phyloP scores from a whole-genome alignment of 768 basidiomycete genomes.

The Grammothele lineata region DNA sequence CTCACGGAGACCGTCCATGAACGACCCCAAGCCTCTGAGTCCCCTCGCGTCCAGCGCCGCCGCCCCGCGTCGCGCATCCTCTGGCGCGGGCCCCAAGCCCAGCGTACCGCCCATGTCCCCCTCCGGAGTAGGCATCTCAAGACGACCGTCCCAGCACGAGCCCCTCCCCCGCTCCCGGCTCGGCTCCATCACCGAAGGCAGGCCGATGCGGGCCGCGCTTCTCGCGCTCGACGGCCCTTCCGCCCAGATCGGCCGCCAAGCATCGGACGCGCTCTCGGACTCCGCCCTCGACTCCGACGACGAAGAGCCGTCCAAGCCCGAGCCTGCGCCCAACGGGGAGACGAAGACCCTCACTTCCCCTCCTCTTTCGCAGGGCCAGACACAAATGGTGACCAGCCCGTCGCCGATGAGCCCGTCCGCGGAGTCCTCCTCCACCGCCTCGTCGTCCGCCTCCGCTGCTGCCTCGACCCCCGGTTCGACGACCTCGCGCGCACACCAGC shows the following conservation, averaged over 20 bases:
- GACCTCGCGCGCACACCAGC: slow-evolving; percentile 9
- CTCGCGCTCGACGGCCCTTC: slow-evolving; percentile 19
- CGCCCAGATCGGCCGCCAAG: slow-evolving; percentile 26
- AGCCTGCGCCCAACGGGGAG: neutral
- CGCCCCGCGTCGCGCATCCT: slow-evolving; percentile 6
- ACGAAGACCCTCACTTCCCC: too few species aligned
- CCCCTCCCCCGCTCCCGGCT: slow-evolving; percentile 7
- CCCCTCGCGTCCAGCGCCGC: slow-evolving; percentile 7
- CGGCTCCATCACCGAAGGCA: slow-evolving; percentile 11
- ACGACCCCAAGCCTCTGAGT: slow-evolving; percentile 15
- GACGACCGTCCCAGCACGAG: slow-evolving; percentile 19
- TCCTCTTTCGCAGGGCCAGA: too few species aligned
- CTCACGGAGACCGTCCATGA: slow-evolving; percentile 36
- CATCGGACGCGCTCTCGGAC: slow-evolving; percentile 46
- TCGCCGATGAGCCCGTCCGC: neutral
- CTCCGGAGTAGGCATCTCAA: neutral
- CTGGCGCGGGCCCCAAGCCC: neutral
- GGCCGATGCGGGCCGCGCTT: slow-evolving; percentile 11
- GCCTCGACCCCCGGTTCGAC: too few species aligned
- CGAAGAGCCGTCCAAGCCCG: slow-evolving; percentile 14
- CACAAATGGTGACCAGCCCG: neutral
- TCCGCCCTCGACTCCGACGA: slow-evolving; percentile 40
- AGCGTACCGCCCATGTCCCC: slow-evolving; percentile 3
- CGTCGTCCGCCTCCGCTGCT: neutral
- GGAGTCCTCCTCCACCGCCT: too few species aligned